Evolutionary conservation across 805 yeast genomes (phyloP).

Genomic region (Pichia kluyveri): DNA sequence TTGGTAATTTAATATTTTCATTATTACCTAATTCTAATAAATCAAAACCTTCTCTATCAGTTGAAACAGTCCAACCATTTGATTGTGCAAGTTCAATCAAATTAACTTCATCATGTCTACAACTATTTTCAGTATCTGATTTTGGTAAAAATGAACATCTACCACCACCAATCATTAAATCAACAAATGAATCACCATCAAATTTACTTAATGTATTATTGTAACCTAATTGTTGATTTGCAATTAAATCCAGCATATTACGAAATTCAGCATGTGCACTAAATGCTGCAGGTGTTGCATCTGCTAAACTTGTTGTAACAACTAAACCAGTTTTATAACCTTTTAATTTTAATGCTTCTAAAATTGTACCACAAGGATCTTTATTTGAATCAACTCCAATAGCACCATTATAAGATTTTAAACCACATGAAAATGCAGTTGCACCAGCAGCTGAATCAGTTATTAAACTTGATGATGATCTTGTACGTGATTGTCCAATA

Average conservation of each 20-base stretch:
- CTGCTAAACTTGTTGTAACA: slow-evolving; percentile 86
- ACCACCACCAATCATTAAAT: slow-evolving; percentile 87
- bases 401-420: slow-evolving; percentile 83
- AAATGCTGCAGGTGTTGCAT: slow-evolving; percentile 92
- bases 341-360: slow-evolving; percentile 77
- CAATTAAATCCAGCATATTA: slow-evolving; percentile 75
- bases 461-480: slow-evolving; percentile 65
- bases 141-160: slow-evolving; percentile 69
- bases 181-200: slow-evolving; percentile 34
- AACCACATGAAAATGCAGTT: slow-evolving; percentile 81
- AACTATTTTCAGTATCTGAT: slow-evolving; percentile 38
- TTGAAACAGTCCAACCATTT: slow-evolving; percentile 59
- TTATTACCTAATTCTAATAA: slow-evolving; percentile 45
- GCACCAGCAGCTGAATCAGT: slow-evolving; percentile 99
- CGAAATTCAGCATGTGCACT: slow-evolving; percentile 72
- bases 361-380: slow-evolving; percentile 77
- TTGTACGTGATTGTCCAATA: slow-evolving; percentile 79
- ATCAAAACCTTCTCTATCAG: slow-evolving; percentile 53
- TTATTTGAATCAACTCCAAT: slow-evolving; percentile 69
- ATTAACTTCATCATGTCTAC: slow-evolving; percentile 64
- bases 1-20: slow-evolving; percentile 52
- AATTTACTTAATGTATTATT: slow-evolving; percentile 61
- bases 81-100: slow-evolving; percentile 53
- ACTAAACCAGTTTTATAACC: slow-evolving; percentile 86
- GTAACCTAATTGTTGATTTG: slow-evolving; percentile 77